Conservation (phyloP, 2,329 filamentous ascomycete genomes). For the Aspergillus ustus region DNA sequence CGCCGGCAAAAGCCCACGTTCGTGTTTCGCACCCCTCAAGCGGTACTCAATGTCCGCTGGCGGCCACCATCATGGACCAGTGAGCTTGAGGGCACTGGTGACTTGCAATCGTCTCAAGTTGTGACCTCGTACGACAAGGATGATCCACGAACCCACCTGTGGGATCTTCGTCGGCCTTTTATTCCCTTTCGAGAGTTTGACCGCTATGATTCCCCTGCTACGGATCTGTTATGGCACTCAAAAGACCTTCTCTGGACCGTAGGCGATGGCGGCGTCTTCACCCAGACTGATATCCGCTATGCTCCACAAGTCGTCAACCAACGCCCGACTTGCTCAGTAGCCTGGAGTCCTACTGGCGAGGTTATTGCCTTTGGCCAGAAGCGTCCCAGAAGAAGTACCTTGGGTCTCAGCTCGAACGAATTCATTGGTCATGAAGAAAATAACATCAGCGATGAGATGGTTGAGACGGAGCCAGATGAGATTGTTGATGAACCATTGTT, state of each 20-base stretch:
- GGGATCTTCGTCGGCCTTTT: slow-evolving; percentile 66
- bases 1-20: slow-evolving; percentile 63
- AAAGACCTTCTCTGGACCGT: slow-evolving; percentile 69
- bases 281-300: slow-evolving; percentile 66
- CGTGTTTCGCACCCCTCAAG: slow-evolving; percentile 64
- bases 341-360: slow-evolving; percentile 62
- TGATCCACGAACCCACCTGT: slow-evolving; percentile 65
- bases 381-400: slow-evolving; percentile 49
- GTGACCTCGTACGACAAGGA: slow-evolving; percentile 66
- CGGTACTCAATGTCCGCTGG: slow-evolving; percentile 67
- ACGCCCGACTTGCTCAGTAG: slow-evolving; percentile 60
- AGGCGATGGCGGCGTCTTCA: slow-evolving; percentile 63
- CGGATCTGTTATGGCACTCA: slow-evolving; percentile 67
- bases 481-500: slow-evolving; percentile 61
- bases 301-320: slow-evolving; percentile 63
- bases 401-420: slow-evolving; percentile 45
- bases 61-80: slow-evolving; percentile 62
- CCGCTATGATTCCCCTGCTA: slow-evolving; percentile 58
- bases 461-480: slow-evolving; percentile 59
- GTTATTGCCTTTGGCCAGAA: slow-evolving; percentile 60
- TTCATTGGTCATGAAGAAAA: slow-evolving; percentile 49
- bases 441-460: slow-evolving; percentile 52
- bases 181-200: slow-evolving; percentile 67
- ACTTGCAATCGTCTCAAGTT: slow-evolving; percentile 65
- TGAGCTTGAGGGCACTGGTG: slow-evolving; percentile 55